A percentile compares a stretch with the other conserved stretches of the same genome.
Evolutionary conservation across 2,329 filamentous ascomycete species (phyloP).

Genomic region (Stagonosporopsis vannaccii): DNA sequence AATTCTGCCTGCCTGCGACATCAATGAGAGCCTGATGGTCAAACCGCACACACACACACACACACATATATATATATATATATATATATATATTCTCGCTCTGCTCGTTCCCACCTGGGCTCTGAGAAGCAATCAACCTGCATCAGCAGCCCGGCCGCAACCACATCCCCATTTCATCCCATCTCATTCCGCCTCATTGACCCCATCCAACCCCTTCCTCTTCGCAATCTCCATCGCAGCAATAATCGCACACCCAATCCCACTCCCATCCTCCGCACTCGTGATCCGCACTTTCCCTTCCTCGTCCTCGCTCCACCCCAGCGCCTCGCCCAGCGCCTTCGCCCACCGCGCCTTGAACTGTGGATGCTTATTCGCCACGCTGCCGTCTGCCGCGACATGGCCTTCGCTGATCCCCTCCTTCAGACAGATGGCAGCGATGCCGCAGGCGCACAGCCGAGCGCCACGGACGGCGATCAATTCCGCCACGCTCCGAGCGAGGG

Average conservation of each 20-base stretch:
- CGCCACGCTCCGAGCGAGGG: conserved; percentile 37
- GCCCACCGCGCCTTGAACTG: conserved; percentile 53
- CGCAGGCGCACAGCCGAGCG: conserved; percentile 48
- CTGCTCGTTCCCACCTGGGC: no score
- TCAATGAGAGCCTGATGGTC: no score
- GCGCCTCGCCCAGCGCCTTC: conserved; percentile 49
- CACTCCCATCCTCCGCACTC: conserved; percentile 52
- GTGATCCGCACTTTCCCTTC: conserved; percentile 49
- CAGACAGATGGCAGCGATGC: conserved; percentile 48
- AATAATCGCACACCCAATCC: conserved; percentile 50
- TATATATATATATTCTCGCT: no score
- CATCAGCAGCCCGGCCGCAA: no score
- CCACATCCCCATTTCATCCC: background rate
- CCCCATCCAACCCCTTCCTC: conserved; percentile 8
- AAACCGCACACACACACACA: no score
- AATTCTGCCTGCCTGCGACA: no score
- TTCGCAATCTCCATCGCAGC: conserved; percentile 40
- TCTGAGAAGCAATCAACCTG: no score
- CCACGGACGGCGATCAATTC: conserved; percentile 45
- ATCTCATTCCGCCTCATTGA: no score
- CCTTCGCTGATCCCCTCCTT: conserved; percentile 42
- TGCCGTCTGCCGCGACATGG: conserved; percentile 50
- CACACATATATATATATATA: no score
- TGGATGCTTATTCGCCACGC: conserved; percentile 52
- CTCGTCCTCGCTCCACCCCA: conserved; percentile 40